Percentiles rank a stretch among this genome's conserved stretches.
Evolutionary conservation across 371 early-diverging fungal genomes (phyloP).

Genomic region (Mucor indicus): DNA sequence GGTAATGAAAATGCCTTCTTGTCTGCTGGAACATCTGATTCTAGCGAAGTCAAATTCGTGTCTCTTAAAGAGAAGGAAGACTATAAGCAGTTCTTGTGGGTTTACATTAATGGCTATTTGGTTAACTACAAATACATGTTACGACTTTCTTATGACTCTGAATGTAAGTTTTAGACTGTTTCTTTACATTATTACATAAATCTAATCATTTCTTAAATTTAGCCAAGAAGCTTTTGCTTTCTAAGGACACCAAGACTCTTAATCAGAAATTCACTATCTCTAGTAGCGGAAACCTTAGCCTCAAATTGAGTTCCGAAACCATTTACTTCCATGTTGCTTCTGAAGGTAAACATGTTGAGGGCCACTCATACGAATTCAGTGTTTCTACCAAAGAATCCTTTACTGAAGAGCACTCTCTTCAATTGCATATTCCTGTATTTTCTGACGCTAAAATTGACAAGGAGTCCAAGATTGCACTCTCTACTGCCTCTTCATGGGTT

Average conservation of each 20-base stretch:
- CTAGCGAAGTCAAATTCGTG: constrained; percentile 26
- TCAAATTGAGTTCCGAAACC: constrained; percentile 19
- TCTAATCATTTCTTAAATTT: not conserved
- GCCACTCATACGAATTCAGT: not conserved
- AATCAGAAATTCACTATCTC: constrained; percentile 30
- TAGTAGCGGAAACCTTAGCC: constrained; percentile 16
- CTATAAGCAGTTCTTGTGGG: constrained; percentile 48
- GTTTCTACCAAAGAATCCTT: not conserved
- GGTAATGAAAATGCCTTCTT: constrained; percentile 36
- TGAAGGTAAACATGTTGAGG: not conserved
- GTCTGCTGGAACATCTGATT: constrained; percentile 25
- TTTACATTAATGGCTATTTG: constrained; percentile 46
- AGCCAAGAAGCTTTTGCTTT: constrained; percentile 31
- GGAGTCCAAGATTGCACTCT: constrained; percentile 22
- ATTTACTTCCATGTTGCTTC: constrained; percentile 22
- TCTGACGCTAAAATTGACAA: constrained; percentile 21
- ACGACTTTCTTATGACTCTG: constrained; percentile 22
- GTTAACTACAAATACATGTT: constrained; percentile 54
- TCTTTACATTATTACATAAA: too few species aligned
- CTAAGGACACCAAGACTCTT: constrained; percentile 17
- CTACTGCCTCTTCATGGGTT: constrained; percentile 24
- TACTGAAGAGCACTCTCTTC: constrained; percentile 8
- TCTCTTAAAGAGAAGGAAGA: constrained; percentile 27
- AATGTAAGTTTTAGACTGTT: constrained; percentile 17
- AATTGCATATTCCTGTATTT: constrained; percentile 33